phyloP scores from a whole-genome alignment of 306 rosid genomes.

The Dalbergia cochinchinensis region DNA sequence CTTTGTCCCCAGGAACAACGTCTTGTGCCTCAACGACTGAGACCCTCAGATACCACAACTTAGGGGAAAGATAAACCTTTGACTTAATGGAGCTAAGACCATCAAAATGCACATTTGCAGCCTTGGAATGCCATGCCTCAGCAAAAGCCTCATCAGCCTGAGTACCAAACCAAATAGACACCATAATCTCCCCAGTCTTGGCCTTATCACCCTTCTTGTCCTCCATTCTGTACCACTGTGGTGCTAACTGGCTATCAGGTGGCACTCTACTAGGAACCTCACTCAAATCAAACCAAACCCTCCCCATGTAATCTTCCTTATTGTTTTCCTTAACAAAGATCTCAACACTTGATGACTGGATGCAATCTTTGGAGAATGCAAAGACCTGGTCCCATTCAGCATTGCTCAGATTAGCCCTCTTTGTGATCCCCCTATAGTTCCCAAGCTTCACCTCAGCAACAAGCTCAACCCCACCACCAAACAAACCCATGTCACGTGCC shows the following conservation, averaged over 20 bases:
- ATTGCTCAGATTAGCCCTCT: constrained; percentile 49
- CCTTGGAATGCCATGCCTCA: constrained; percentile 73
- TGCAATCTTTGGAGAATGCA: constrained; percentile 66
- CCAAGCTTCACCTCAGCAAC: constrained; percentile 74
- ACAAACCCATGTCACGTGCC: constrained; percentile 52
- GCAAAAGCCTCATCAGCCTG: constrained; percentile 76
- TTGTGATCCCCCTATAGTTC: constrained; percentile 66
- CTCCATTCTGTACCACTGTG: constrained; percentile 78
- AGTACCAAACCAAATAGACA: constrained; percentile 71
- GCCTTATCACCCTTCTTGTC: constrained; percentile 66
- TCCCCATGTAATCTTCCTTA: constrained; percentile 63
- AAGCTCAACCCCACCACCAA: constrained; percentile 55
- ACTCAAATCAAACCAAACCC: constrained; percentile 67
- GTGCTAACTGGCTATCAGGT: constrained; percentile 73
- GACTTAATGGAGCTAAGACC: constrained; percentile 71
- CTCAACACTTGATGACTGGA: constrained; percentile 69
- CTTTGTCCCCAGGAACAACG: constrained; percentile 60
- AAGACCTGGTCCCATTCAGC: constrained; percentile 67
- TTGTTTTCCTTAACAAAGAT: constrained; percentile 60
- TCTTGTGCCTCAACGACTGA: constrained; percentile 70
- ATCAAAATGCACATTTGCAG: constrained; percentile 69
- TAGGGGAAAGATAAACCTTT: constrained; percentile 74
- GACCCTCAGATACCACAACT: constrained; percentile 67
- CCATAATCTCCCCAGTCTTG: constrained; percentile 63
- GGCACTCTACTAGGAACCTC: constrained; percentile 66